Conservation (phyloP, 805 yeast species). For the Naumovozyma dairenensis region DNA sequence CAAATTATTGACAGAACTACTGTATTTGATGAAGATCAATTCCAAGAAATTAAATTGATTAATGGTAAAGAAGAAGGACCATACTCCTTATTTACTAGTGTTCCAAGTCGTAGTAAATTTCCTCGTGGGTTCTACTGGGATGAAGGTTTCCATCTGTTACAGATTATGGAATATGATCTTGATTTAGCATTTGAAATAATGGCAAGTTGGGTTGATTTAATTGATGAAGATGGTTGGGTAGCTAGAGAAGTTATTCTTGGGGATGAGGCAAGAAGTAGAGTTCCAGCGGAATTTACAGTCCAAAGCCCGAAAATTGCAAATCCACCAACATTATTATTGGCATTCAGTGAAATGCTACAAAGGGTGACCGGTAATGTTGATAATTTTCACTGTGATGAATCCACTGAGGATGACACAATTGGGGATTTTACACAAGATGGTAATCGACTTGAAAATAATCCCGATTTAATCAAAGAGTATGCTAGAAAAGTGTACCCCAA, state of each 20-base stretch:
- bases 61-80: conserved; percentile 66
- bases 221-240: conserved; percentile 83
- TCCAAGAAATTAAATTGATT: conserved; percentile 40
- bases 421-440: conserved; percentile 30
- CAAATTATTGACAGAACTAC: conserved; percentile 70
- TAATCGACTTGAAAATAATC: conserved; percentile 44
- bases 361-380: conserved; percentile 28
- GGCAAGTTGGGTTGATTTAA: conserved; percentile 76
- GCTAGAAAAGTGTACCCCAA: conserved; percentile 65
- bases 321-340: conserved; percentile 86
- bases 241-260: conserved; percentile 94
- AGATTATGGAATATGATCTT: conserved; percentile 71
- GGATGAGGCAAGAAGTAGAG: conserved; percentile 77
- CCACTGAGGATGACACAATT: conserved; percentile 4
- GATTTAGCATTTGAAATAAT: conserved; percentile 73
- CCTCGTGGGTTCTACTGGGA: conserved; percentile 99
- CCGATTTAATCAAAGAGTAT: conserved; percentile 48
- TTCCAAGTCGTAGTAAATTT: conserved; percentile 88
- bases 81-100: conserved; percentile 62
- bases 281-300: conserved; percentile 71
- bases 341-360: conserved; percentile 48
- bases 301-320: conserved; percentile 89
- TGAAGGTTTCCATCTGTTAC: conserved; percentile 89
- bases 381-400: no score
- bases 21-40: conserved; percentile 58